Evolutionary conservation across 805 yeast species (phyloP).

Genomic region (Cyberlindnera subsufficiens): DNA sequence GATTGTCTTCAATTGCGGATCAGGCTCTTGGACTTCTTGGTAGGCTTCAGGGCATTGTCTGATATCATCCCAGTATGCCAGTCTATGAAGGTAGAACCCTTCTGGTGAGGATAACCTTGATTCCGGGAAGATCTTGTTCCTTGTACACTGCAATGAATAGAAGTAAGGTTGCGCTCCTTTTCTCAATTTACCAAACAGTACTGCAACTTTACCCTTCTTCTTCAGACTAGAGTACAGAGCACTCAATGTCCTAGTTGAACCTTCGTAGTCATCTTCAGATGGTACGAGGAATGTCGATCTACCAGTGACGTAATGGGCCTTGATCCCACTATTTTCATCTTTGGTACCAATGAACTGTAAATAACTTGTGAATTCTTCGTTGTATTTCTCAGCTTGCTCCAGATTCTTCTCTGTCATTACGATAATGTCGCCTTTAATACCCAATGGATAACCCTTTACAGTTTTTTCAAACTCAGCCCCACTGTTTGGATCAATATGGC

Average conservation of each 20-base stretch:
- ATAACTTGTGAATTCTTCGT: constrained; percentile 36
- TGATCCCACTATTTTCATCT: constrained; percentile 32
- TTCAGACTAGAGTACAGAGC: constrained; percentile 59
- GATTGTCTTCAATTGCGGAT: constrained; percentile 8
- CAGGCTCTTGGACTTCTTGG: constrained; percentile 6
- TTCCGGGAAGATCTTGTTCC: neutral
- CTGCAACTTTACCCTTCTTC: constrained; percentile 47
- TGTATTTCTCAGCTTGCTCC: constrained; percentile 27
- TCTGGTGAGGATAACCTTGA: constrained; percentile 26
- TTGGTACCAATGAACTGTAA: constrained; percentile 68
- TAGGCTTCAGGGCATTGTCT: constrained; percentile 51
- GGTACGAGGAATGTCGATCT: constrained; percentile 65
- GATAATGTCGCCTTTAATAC: constrained; percentile 34
- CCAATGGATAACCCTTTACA: constrained; percentile 37
- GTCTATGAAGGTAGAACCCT: constrained; percentile 62
- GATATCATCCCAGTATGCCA: constrained; percentile 75
- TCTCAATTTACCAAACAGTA: constrained; percentile 67
- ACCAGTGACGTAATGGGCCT: constrained; percentile 45
- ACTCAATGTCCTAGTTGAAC: constrained; percentile 63
- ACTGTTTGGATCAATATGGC: constrained; percentile 32
- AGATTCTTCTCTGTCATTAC: constrained; percentile 33
- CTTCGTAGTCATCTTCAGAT: constrained; percentile 49
- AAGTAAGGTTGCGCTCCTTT: constrained; percentile 48
- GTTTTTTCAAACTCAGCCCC: constrained; percentile 37
- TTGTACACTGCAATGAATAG: constrained; percentile 56